Evolutionary conservation across 768 basidiomycete species (phyloP), one percentile per base, ranked within the genome.

Genomic region (Russula compacta): DNA sequence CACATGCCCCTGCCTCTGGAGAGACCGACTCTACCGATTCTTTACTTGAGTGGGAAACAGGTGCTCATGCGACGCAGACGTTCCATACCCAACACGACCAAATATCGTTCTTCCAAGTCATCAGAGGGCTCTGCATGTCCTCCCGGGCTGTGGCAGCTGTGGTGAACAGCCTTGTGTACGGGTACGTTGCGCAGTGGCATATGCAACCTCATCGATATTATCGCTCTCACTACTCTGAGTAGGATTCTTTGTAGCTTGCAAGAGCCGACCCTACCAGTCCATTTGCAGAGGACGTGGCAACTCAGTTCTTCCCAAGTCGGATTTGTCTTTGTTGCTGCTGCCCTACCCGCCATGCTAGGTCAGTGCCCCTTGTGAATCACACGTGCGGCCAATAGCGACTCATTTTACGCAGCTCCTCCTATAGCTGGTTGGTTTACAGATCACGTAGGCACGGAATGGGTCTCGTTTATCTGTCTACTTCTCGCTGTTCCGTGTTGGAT

Each of bases 331-430:
- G 73, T 89, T 59, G 86, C 82, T 8, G 78, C 79, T 9, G 80
- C 85, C 29, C 71, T 86, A 7, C 87, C 86, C 1, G 81, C 83
- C 0, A 68, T 89, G 17, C 72, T 88, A 58, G 86, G 87, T 86
- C 66, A 60, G 82, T 67, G n/a, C 12, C 21, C 9, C 14, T 51
- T 4, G 35, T 35, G 54, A 24, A 47, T 42, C n/a, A 15, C 44
- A 21, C n/a, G 55, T 19, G n/a, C 11, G 6, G 2, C 12, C 14
- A 7, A 29, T 14, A 12, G 21, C 17, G 44, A 21, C 53, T 42
- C 12, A 46, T 15, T 38, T 32, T 10, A 1, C 21, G 6, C 63
- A 87, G 85, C 86, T 0, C 77, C 81, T 10, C 79, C 84, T 1
- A 24, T 86, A 2, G 69, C 81, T n/a, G 89, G 88, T 1, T 81